phyloP scores from a whole-genome alignment of 2,329 filamentous ascomycete species.

The Scleromitrula shiraiana region DNA sequence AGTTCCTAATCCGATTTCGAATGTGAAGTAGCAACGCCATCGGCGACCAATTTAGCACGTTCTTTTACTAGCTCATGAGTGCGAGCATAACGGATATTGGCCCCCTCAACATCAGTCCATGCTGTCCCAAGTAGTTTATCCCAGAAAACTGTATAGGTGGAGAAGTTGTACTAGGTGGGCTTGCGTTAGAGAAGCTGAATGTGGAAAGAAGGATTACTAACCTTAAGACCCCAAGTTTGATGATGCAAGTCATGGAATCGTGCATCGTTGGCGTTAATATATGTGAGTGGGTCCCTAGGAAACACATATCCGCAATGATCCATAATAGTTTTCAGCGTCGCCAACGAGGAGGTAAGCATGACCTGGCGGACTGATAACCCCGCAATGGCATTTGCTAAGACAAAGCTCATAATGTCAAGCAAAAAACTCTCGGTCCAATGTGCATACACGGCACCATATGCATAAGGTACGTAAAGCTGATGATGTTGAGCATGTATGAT shows the following conservation, averaged over 20 bases:
- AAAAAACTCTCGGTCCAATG: slow-evolving; percentile 6
- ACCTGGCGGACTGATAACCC: slow-evolving; percentile 8
- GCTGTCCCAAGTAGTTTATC: slow-evolving; percentile 7
- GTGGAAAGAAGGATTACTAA: too few species aligned
- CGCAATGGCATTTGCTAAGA: slow-evolving; percentile 2
- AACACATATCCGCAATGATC: slow-evolving; percentile 10
- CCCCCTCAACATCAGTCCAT: slow-evolving; percentile 5
- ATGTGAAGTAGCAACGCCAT: neutral
- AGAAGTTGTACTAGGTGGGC: slow-evolving; percentile 5
- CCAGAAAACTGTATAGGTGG: slow-evolving; percentile 11
- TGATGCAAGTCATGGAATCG: slow-evolving; percentile 12
- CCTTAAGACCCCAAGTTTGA: slow-evolving; percentile 10
- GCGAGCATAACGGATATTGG: slow-evolving; percentile 2
- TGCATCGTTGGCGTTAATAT: slow-evolving; percentile 3
- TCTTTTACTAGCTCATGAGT: slow-evolving; percentile 1
- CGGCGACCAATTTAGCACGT: neutral
- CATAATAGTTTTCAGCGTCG: slow-evolving; percentile 7
- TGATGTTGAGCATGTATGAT: slow-evolving; percentile 4
- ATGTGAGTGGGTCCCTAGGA: slow-evolving; percentile 6
- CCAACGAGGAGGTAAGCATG: slow-evolving; percentile 5
- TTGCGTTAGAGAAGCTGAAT: neutral
- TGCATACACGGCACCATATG: slow-evolving; percentile 6
- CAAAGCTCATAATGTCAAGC: slow-evolving; percentile 7
- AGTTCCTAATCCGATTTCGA: neutral
- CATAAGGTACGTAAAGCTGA: slow-evolving; percentile 4